Evolutionary conservation across 805 yeast species (phyloP).

Genomic region (Saturnispora saitoi): DNA sequence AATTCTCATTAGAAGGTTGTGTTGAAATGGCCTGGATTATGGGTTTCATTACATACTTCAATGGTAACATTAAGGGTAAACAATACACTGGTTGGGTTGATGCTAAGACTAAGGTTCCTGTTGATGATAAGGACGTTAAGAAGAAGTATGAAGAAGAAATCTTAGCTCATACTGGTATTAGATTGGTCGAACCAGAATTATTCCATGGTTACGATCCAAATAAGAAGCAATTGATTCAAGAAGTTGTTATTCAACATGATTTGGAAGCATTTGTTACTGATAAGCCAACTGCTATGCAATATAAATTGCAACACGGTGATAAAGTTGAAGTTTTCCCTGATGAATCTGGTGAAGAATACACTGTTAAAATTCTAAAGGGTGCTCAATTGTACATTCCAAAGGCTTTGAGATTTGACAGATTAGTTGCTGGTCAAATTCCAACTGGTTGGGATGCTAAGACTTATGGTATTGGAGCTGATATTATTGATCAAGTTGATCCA

Average conservation of each 20-base stretch:
- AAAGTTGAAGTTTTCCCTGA: slow-evolving; percentile 77
- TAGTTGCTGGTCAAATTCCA: slow-evolving; percentile 91
- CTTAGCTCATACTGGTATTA: slow-evolving; percentile 90
- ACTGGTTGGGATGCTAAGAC: slow-evolving; percentile 96
- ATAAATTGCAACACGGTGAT: slow-evolving; percentile 89
- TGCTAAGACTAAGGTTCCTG: slow-evolving; percentile 84
- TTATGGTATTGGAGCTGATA: slow-evolving; percentile 93
- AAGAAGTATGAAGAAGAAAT: slow-evolving; percentile 82
- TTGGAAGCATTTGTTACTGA: slow-evolving; percentile 93
- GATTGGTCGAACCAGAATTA: slow-evolving; percentile 92
- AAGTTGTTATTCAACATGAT: slow-evolving; percentile 93
- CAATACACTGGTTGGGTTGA: slow-evolving; percentile 98
- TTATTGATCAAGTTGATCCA: slow-evolving; percentile 91
- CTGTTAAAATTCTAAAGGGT: slow-evolving; percentile 87
- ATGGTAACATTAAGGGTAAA: slow-evolving; percentile 80
- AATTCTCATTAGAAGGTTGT: slow-evolving; percentile 94
- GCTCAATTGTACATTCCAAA: slow-evolving; percentile 88
- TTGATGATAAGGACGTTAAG: slow-evolving; percentile 92
- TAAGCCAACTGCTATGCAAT: slow-evolving; percentile 90
- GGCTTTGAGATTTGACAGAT: slow-evolving; percentile 63
- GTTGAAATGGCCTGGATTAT: slow-evolving; percentile 99
- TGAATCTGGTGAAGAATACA: slow-evolving; percentile 83
- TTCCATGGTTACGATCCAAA: slow-evolving; percentile 92
- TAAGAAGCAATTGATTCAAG: slow-evolving; percentile 89
- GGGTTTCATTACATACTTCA: slow-evolving; percentile 94